Evolutionary conservation across 805 yeast genomes (phyloP).

Genomic region (Candida ortonii): DNA sequence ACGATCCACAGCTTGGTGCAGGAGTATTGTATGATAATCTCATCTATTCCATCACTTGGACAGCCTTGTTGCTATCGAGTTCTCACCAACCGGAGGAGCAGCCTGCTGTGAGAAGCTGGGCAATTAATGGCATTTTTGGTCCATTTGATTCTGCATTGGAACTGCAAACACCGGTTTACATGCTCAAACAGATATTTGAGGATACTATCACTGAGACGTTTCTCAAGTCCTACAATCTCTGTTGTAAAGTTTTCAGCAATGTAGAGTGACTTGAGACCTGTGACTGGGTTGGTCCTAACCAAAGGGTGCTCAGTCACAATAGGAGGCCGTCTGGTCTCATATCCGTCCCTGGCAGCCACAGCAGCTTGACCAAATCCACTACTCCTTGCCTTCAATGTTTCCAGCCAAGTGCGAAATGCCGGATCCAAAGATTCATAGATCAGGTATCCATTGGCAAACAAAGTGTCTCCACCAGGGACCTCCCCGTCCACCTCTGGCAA

Average conservation of each 20-base stretch:
- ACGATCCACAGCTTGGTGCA: conserved; percentile 47
- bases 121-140: conserved; percentile 39
- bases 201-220: conserved; percentile 43
- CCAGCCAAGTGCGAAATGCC: conserved; percentile 52
- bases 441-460: conserved; percentile 62
- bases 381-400: conserved; percentile 64
- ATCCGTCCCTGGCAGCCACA: conserved; percentile 41
- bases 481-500: conserved; percentile 28
- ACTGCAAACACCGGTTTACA: conserved; percentile 45
- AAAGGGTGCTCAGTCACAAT: conserved; percentile 56
- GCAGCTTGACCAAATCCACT: conserved; percentile 46
- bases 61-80: conserved; percentile 38
- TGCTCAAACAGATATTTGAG: conserved; percentile 43
- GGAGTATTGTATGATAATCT: conserved; percentile 59
- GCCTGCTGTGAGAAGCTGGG: conserved; percentile 28
- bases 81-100: conserved; percentile 22
- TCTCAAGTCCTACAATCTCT: conserved; percentile 48
- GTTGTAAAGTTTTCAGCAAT: conserved; percentile 48
- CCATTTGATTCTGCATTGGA: conserved; percentile 52
- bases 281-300: conserved; percentile 58
- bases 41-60: conserved; percentile 47
- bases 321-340: conserved; percentile 41
- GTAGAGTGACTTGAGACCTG: conserved; percentile 55
- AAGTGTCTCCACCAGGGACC: conserved; percentile 62
- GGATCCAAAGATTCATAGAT: conserved; percentile 67